Evolutionary conservation across 1,284 basidiomycete species (phyloP).

Genomic region (Fomitopsis palustris): DNA sequence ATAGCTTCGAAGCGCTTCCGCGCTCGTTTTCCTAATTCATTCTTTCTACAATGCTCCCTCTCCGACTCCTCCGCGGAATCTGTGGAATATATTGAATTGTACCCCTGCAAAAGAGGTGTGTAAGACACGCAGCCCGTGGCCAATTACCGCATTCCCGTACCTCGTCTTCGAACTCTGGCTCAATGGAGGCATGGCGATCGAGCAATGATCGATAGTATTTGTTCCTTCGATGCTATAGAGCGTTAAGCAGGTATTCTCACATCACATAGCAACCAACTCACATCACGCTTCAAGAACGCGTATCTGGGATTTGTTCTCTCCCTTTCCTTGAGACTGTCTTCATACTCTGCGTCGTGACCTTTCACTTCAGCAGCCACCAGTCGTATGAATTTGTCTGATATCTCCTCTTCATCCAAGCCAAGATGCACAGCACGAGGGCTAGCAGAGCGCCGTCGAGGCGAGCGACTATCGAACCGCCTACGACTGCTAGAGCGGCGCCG

Average conservation of each 20-base stretch:
- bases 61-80: constrained; percentile 96
- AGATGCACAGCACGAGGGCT: constrained; percentile 31
- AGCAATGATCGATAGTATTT: constrained; percentile 79
- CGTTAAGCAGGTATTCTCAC: background rate
- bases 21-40: constrained; percentile 72
- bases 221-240: constrained; percentile 69
- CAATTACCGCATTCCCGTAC: constrained; percentile 36
- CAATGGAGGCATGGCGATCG: constrained; percentile 56
- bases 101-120: constrained; percentile 53
- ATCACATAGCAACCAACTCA: constrained; percentile 33
- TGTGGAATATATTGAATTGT: constrained; percentile 89
- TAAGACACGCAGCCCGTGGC: background rate
- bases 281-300: constrained; percentile 71
- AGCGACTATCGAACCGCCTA: constrained; percentile 35
- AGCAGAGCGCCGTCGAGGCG: constrained; percentile 37
- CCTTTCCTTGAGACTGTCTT: constrained; percentile 68
- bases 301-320: constrained; percentile 84
- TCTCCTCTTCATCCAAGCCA: constrained; percentile 58
- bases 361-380: constrained; percentile 84
- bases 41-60: constrained; percentile 72
- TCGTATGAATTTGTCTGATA: constrained; percentile 79
- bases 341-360: constrained; percentile 78
- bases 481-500: constrained; percentile 27
- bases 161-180: constrained; percentile 83
- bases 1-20: constrained; percentile 85